Evolutionary conservation across 78 protist genomes (phyloP).

Genomic region (Planoprotostelium fungivorum): DNA sequence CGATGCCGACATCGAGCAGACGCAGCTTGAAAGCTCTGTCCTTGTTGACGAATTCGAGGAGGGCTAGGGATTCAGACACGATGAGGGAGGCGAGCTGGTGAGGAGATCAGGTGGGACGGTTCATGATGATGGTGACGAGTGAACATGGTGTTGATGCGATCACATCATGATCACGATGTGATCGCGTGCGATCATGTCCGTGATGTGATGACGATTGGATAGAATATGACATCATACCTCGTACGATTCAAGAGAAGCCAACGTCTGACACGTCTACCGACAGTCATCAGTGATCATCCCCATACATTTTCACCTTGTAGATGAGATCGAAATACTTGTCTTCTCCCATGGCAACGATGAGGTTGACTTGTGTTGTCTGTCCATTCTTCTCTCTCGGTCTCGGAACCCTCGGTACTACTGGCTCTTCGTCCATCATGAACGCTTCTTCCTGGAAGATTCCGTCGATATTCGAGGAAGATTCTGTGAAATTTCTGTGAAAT

Average conservation of each 20-base stretch:
- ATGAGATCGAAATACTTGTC: not conserved
- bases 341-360: not conserved
- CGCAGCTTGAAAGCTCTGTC: not conserved
- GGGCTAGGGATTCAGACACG: too few relatives aligned
- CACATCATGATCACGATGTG: too few relatives aligned
- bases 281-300: not conserved
- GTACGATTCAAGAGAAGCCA: not conserved
- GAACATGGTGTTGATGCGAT: too few relatives aligned
- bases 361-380: not conserved
- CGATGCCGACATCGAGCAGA: not conserved
- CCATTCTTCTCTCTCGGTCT: not conserved
- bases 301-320: not conserved
- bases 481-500: too few relatives aligned
- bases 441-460: not conserved
- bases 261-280: not conserved
- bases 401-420: too few relatives aligned
- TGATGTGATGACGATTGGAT: too few relatives aligned
- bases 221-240: too few relatives aligned
- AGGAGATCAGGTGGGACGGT: too few relatives aligned
- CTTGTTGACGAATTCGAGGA: too few relatives aligned
- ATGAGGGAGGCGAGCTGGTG: too few relatives aligned
- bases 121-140: too few relatives aligned
- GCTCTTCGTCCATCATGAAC: not conserved
- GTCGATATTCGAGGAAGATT: not conserved
- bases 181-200: too few relatives aligned